Percentiles rank a stretch among this genome's conserved stretches.
These are phyloP conservation scores for Penicillium robsamsonii DNA, from an alignment of 495 filamentous ascomycete genomes.

Conservation along the genomic window DNA sequence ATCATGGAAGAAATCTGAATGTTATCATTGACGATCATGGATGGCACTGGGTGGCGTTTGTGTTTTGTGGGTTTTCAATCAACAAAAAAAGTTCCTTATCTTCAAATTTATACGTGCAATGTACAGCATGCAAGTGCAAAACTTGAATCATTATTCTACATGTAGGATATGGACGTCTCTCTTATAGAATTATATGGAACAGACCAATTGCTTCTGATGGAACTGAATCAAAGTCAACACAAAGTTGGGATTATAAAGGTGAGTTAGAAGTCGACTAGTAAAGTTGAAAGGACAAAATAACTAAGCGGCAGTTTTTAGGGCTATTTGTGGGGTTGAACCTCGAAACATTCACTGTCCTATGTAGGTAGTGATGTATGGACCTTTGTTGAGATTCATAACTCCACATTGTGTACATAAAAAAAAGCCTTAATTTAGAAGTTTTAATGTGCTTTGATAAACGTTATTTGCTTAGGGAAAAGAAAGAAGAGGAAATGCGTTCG, in stretches of 20 bases:
- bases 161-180: neutral
- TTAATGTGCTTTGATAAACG: too few relatives aligned
- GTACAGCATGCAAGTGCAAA: slow-evolving; percentile 4
- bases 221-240: neutral
- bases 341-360: too few relatives aligned
- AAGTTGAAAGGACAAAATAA: neutral
- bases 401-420: too few relatives aligned
- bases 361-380: too few relatives aligned
- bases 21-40: slow-evolving; percentile 33
- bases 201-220: neutral
- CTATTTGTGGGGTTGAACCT: neutral
- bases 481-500: too few relatives aligned
- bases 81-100: slow-evolving; percentile 18
- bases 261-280: neutral
- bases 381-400: too few relatives aligned
- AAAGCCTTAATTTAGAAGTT: too few relatives aligned
- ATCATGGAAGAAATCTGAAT: slow-evolving; percentile 16
- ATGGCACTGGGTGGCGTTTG: slow-evolving; percentile 29
- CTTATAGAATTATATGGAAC: neutral
- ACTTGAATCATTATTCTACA: neutral
- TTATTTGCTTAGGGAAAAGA: too few relatives aligned
- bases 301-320: neutral
- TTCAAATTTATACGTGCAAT: slow-evolving; percentile 18
- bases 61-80: slow-evolving; percentile 16
- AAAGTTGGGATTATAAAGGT: neutral